Evolutionary conservation across 1,284 basidiomycete species (phyloP), one percentile per base, ranked within the genome.

Genomic region (Golubevia sp.): DNA sequence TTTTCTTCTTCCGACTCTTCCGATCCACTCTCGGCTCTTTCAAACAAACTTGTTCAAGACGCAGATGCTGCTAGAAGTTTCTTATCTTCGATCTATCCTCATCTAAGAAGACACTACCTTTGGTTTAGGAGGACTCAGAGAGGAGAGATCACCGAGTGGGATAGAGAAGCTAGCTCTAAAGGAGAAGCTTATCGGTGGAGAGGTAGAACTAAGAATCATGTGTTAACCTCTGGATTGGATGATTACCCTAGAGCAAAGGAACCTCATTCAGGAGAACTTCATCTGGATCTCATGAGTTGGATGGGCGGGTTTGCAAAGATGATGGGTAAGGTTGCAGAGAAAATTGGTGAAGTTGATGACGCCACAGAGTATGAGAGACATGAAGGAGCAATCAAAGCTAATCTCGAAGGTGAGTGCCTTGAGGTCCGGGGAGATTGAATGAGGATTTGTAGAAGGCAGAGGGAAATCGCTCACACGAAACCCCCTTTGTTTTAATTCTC

Each of bases 91-190:
- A 71, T 80, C 57, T 82, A 82, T 50, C 70, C 70, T 20, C 64
- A 71, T 49, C 70, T 79, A 44, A 69, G 75, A 20, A 62, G 74
- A 15, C 79, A 82, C 56, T 82, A 82, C 50, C 60, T 62, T 8
- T 82, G 79, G 79, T 80, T 79, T 71, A 68, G 79, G 6, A 67
- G 73, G n/a, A 80, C 78, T 24, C 79, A 82, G 62, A 68, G 70
- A 13, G 55, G 55, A n/a, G 76, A 82, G 64, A 73, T 82, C 38
- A 62, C 66, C 27, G 65, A 76, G 51, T 82, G 79, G 79, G 76
- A 71, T 54, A 76, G 79, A 24, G 49, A 62, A 3, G 74, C 76
- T 4, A 63, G 67, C 1, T 66, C 70, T 8, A 68, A 68, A 30
- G 51, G 60, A 54, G 77, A 82, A 57, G 79, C 68, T 20, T 82